phyloP scores from a whole-genome alignment of 1,139 yeast species.

The Geotrichum armillariae region DNA sequence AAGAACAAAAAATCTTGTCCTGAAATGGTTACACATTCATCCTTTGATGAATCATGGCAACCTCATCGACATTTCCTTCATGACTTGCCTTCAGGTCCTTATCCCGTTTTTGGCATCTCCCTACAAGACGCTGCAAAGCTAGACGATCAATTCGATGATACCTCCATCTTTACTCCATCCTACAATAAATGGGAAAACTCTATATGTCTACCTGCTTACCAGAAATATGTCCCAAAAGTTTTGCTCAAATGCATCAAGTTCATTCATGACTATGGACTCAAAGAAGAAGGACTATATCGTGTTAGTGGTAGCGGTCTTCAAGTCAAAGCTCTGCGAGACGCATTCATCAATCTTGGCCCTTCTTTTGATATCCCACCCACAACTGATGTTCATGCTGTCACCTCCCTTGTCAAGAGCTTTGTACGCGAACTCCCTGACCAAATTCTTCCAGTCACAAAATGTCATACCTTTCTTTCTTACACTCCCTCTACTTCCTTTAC shows the following conservation, averaged over 20 bases:
- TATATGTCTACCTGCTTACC: conserved; percentile 24
- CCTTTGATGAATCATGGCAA: conserved; percentile 3
- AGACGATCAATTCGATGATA: conserved; percentile 12
- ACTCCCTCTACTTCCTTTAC: conserved; percentile 8
- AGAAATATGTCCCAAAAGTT: conserved; percentile 29
- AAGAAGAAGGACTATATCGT: conserved; percentile 81
- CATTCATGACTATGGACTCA: conserved; percentile 48
- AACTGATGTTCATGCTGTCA: conserved; percentile 79
- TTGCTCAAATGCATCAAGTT: conserved; percentile 30
- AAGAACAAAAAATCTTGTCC: conserved; percentile 14
- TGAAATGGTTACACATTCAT: conserved; percentile 16
- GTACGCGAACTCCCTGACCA: conserved; percentile 83
- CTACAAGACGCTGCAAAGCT: conserved; percentile 30
- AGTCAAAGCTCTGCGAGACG: conserved; percentile 56
- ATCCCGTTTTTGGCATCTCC: conserved; percentile 33
- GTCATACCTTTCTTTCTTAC: conserved; percentile 25
- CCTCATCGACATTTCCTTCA: neutral
- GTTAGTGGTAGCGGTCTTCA: conserved; percentile 77
- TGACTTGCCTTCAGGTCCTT: conserved; percentile 15
- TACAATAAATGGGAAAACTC: conserved; percentile 19
- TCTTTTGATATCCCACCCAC: conserved; percentile 59
- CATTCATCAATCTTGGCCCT: conserved; percentile 64
- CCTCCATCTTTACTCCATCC: conserved; percentile 4
- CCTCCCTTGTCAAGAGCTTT: conserved; percentile 76
- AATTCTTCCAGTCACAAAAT: conserved; percentile 37